Evolutionary conservation across 1,284 basidiomycete genomes (phyloP).

Genomic region (Omphalotus olearius): DNA sequence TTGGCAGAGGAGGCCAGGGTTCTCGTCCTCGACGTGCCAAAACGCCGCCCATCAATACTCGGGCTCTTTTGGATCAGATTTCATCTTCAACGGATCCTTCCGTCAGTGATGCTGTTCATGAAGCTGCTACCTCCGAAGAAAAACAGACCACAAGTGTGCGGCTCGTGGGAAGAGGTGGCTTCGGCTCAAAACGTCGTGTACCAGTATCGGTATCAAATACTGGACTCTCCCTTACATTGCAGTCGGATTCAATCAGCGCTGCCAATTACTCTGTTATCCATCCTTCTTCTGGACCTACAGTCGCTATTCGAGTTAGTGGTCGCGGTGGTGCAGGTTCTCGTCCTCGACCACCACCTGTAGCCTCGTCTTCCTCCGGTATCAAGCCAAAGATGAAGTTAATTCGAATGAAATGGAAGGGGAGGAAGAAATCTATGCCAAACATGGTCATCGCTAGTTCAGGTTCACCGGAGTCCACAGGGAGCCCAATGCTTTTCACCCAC

Average conservation of each 20-base stretch:
- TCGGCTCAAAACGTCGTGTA: constrained; percentile 7
- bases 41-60: background rate
- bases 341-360: constrained; percentile 8
- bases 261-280: background rate
- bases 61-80: background rate
- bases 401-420: constrained; percentile 14
- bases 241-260: background rate
- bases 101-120: background rate
- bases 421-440: constrained; percentile 2
- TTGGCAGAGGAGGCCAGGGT: constrained; percentile 12
- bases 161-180: constrained; percentile 12
- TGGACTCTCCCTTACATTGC: background rate
- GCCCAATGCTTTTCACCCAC: background rate
- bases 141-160: background rate
- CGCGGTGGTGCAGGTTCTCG: constrained; percentile 12
- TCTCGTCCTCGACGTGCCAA: constrained; percentile 9
- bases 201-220: background rate
- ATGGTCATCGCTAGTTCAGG: too few species aligned
- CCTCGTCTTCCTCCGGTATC: constrained; percentile 11
- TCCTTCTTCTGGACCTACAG: background rate
- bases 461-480: too few species aligned
- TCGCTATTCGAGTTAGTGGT: constrained; percentile 2
- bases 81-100: background rate
- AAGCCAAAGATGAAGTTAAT: constrained; percentile 5
- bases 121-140: background rate